Conservation (phyloP, 1,284 basidiomycete genomes). For the Ganoderma leucocontextum region DNA sequence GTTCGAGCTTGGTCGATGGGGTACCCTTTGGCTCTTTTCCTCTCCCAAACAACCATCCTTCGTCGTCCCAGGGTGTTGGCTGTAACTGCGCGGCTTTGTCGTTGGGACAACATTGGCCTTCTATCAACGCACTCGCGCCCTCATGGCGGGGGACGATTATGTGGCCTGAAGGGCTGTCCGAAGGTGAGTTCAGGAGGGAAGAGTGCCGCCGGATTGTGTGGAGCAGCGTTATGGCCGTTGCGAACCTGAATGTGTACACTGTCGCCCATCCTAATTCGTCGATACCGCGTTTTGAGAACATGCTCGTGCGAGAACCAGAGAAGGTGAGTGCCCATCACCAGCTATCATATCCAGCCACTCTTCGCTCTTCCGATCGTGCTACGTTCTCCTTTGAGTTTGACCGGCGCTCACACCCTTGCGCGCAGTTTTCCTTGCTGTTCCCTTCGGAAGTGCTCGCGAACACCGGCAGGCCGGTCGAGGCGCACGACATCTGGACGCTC, state of each 20-base stretch:
- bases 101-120: conserved; percentile 57
- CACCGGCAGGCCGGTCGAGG: conserved; percentile 39
- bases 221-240: conserved; percentile 67
- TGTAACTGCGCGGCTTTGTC: conserved; percentile 64
- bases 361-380: neutral
- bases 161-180: conserved; percentile 67
- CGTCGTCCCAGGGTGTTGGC: neutral
- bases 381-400: neutral
- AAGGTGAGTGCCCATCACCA: conserved; percentile 56
- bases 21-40: neutral
- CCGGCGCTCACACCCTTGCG: neutral
- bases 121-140: conserved; percentile 59
- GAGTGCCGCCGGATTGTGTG: conserved; percentile 74
- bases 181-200: conserved; percentile 70
- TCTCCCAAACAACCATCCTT: conserved; percentile 22
- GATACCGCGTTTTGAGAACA: conserved; percentile 46
- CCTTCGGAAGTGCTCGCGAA: conserved; percentile 63
- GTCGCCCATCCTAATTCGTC: conserved; percentile 53
- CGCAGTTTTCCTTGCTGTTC: conserved; percentile 70
- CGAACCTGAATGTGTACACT: conserved; percentile 67
- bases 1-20: neutral
- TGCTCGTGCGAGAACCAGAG: conserved; percentile 69
- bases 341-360: neutral
- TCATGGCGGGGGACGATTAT: conserved; percentile 69
- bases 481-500: conserved; percentile 75